A percentile compares a stretch with the other conserved stretches of the same genome.
phyloP scores from a whole-genome alignment of 2,329 filamentous ascomycete genomes.

The Gaeumannomyces sp. region DNA sequence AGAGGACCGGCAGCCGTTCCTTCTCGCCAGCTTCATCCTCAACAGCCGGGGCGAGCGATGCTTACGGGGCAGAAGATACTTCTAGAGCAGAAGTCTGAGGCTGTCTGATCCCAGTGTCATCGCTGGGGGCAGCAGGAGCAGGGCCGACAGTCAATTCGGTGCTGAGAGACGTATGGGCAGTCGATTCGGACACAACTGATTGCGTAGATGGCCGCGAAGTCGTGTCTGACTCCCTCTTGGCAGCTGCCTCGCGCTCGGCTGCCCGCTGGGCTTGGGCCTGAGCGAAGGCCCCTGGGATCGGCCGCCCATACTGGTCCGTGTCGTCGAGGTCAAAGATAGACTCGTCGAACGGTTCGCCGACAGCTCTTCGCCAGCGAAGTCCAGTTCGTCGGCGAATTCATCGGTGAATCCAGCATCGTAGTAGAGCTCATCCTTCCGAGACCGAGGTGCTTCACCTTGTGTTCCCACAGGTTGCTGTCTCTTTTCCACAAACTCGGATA shows the following conservation, averaged over 20 bases:
- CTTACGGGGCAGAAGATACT: slow-evolving; percentile 6
- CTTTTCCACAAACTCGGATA: too few relatives aligned
- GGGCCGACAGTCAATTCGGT: not conserved
- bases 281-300: slow-evolving; percentile 52
- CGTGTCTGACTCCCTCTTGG: slow-evolving; percentile 41
- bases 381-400: slow-evolving; percentile 36
- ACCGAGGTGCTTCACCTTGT: not conserved
- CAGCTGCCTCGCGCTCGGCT: slow-evolving; percentile 21
- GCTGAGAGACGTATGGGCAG: slow-evolving; percentile 44
- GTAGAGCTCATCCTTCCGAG: slow-evolving; percentile 57
- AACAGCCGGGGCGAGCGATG: not conserved
- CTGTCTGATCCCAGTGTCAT: too few relatives aligned
- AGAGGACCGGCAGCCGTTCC: slow-evolving; percentile 1
- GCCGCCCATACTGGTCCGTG: slow-evolving; percentile 55
- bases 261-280: slow-evolving; percentile 42
- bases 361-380: slow-evolving; percentile 27
- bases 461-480: not conserved
- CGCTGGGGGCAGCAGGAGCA: too few relatives aligned
- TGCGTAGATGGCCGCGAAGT: slow-evolving; percentile 39
- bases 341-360: slow-evolving; percentile 58
- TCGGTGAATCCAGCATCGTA: slow-evolving; percentile 60
- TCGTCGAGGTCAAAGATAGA: slow-evolving; percentile 66
- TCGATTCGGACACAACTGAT: slow-evolving; percentile 39
- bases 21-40: too few relatives aligned
- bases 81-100: too few relatives aligned